phyloP scores from a whole-genome alignment of 176 grass and related monocot genomes.

The Luzula sylvatica region DNA sequence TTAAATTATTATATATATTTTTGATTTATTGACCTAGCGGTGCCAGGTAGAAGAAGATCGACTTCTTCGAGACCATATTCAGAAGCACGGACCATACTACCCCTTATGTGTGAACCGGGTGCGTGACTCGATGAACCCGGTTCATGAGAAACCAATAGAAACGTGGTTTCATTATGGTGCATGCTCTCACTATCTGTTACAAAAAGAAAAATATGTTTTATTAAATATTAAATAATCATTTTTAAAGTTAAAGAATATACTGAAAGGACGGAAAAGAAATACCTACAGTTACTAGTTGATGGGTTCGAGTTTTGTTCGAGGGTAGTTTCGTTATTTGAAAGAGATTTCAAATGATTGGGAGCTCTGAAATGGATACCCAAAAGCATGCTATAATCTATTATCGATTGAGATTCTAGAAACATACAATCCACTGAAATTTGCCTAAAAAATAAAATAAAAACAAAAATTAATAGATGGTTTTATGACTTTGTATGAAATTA shows the following conservation, averaged over 20 bases:
- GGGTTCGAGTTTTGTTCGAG: conserved; percentile 35
- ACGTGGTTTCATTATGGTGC: conserved; percentile 37
- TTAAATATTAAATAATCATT: no score
- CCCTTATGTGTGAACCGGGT: conserved; percentile 91
- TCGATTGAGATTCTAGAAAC: conserved; percentile 95
- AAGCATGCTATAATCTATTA: conserved; percentile 98
- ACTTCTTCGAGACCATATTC: conserved; percentile 92
- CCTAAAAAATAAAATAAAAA: conserved; percentile 38
- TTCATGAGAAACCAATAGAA: conserved; percentile 80
- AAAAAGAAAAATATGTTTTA: conserved; percentile 14
- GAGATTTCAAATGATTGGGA: conserved; percentile 58
- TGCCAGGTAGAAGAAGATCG: conserved; percentile 84
- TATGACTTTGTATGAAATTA: neutral
- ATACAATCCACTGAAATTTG: conserved; percentile 90
- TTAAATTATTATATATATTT: neutral
- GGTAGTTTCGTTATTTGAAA: conserved; percentile 27
- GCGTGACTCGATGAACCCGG: conserved; percentile 54
- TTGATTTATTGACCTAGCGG: conserved; percentile 43
- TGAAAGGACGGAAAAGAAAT: conserved; percentile 6
- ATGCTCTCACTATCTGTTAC: conserved; percentile 33
- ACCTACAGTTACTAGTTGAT: conserved; percentile 32
- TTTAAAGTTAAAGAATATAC: neutral
- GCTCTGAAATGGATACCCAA: conserved; percentile 96
- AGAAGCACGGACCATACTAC: conserved; percentile 90
- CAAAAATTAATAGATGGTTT: neutral